Percentiles rank a stretch among this genome's conserved stretches.
These are phyloP conservation scores for Chloris gayana DNA, from an alignment of 176 grass and related monocot species.

Conservation along the genomic window DNA sequence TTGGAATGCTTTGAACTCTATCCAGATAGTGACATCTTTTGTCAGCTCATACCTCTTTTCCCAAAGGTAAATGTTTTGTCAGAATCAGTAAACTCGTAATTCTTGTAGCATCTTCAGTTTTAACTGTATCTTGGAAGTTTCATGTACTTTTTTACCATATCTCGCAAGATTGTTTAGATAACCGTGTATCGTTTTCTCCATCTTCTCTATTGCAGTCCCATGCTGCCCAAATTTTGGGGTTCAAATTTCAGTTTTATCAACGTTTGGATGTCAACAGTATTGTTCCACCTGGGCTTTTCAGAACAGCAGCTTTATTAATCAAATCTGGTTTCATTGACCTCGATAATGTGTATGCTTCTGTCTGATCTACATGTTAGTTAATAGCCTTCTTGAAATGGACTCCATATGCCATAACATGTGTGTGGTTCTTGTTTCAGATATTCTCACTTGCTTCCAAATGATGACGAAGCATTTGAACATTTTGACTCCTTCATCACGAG, in stretches of 20 bases:
- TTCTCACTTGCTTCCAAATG: constrained; percentile 90
- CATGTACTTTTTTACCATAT: constrained; percentile 9
- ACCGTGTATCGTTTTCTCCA: not conserved
- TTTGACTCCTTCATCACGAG: constrained; percentile 81
- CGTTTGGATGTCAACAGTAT: constrained; percentile 72
- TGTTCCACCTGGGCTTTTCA: constrained; percentile 81
- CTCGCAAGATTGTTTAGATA: not conserved
- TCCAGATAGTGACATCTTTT: constrained; percentile 80
- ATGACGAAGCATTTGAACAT: constrained; percentile 92
- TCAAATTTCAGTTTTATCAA: constrained; percentile 99
- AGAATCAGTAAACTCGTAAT: constrained; percentile 13
- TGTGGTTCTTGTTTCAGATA: constrained; percentile 59
- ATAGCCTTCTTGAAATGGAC: constrained; percentile 13
- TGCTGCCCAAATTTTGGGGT: constrained; percentile 96
- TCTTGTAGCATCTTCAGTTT: constrained; percentile 6
- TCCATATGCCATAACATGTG: constrained; percentile 14
- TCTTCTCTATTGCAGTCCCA: constrained; percentile 75
- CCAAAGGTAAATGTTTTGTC: constrained; percentile 75
- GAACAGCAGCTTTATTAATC: constrained; percentile 77
- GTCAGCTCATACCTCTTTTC: constrained; percentile 96
- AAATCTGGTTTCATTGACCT: constrained; percentile 93
- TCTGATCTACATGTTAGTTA: constrained; percentile 8
- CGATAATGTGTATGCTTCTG: constrained; percentile 82
- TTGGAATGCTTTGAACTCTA: constrained; percentile 96
- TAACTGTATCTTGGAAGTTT: not conserved